These are phyloP conservation scores for Kernera saxatilis DNA, from an alignment of 345 rosid species.

Conservation along the genomic window DNA sequence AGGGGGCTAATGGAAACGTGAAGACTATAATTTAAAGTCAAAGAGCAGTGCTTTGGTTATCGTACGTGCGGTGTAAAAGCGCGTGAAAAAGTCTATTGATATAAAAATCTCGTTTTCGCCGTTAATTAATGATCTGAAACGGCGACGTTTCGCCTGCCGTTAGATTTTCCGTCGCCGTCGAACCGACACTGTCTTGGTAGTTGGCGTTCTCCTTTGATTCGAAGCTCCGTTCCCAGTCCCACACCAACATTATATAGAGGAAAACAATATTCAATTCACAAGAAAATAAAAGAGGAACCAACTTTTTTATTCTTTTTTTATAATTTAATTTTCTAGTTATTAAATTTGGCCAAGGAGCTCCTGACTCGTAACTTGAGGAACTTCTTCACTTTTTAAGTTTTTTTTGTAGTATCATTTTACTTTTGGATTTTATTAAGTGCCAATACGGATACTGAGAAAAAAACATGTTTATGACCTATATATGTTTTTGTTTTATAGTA, in stretches of 20 bases:
- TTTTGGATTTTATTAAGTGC: background rate
- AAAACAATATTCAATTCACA: background rate
- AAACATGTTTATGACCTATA: background rate
- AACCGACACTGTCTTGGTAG: conserved; percentile 30
- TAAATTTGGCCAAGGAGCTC: background rate
- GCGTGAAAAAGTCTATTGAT: conserved; percentile 17
- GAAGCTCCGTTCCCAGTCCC: conserved; percentile 26
- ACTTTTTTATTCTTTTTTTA: background rate
- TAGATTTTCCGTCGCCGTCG: conserved; percentile 42
- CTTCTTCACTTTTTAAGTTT: background rate
- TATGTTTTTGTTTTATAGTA: background rate
- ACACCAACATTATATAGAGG: background rate
- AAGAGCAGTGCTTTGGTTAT: background rate
- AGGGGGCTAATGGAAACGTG: background rate
- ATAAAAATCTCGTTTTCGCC: conserved; percentile 4
- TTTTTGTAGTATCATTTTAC: background rate
- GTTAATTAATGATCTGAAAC: background rate
- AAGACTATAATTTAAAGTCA: background rate
- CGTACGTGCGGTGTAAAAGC: conserved; percentile 15
- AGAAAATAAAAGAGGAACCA: background rate
- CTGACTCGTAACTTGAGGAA: background rate
- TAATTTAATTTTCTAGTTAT: background rate
- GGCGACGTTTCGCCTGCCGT: conserved; percentile 41
- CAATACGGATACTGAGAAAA: background rate
- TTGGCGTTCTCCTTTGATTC: conserved; percentile 26